Base-by-base conservation (phyloP, 2,329 filamentous ascomycete genomes). In the Ramichloridium luteum region DNA sequence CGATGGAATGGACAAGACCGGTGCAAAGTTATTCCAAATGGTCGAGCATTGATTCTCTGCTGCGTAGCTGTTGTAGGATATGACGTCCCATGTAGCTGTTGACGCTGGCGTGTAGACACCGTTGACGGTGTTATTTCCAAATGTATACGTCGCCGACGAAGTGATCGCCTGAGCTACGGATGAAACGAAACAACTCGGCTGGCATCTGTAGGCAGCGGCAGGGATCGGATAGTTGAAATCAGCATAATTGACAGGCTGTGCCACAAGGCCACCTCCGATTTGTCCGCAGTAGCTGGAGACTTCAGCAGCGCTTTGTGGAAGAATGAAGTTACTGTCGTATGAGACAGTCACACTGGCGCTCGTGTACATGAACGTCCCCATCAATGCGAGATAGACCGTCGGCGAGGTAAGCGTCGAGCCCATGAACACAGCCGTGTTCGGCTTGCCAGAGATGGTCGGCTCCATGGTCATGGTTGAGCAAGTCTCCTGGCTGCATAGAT, bases 11-110 rank as follows among this genome's bases (percentile, higher is more conserved):
- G 36, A 34, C 4, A 47, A 30, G 3, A 35, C 39, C 2, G 45
- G 45, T 6, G 27, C 27, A 13, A 43, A 47, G 30, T 47, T 39
- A 18, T 47, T 34, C 37, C 37, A 47, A 23, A 47, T 46, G 4
- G 45, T 47, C 6, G 43, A 44, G 30, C 45, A 47, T 3, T 38
- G 28, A n/a, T 46, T 46, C 6, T 33, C 32, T 9, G 37, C 28
- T 4, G 38, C 38, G 12, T 35, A 10, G 13, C 30, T 25, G 20
- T 23, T n/a, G 20, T 23, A 23, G 20, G 8, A 8, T 8, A n/a
- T n/a, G 20, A 23, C 20, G 8, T 23, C 8, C 8, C 8, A 23
- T 8, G 20, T 23, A 8, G 20, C n/a, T n/a, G 20, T 23, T 10
- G 16, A 27, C 15, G 17, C 27, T 6, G n/a, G 29, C 10, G 27